These are phyloP conservation scores for Dactylonectria macrodidyma DNA, from an alignment of 2,329 filamentous ascomycete species.

Conservation along the genomic window DNA sequence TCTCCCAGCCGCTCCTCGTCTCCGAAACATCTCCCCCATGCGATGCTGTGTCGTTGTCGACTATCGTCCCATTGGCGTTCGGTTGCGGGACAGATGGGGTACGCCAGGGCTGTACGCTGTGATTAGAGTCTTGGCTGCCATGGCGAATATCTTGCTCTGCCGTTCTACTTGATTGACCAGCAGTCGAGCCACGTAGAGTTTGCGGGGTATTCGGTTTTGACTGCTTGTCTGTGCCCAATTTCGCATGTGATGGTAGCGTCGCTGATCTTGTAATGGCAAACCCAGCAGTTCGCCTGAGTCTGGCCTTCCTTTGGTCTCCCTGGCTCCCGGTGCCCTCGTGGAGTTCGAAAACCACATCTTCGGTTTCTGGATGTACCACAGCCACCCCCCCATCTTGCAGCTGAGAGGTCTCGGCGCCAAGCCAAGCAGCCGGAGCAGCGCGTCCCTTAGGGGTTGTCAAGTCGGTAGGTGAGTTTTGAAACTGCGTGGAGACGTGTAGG, in stretches of 20 bases:
- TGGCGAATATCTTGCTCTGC: slow-evolving; percentile 27
- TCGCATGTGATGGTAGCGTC: slow-evolving; percentile 50
- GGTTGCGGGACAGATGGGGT: slow-evolving; percentile 56
- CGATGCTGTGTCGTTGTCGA: slow-evolving; percentile 18
- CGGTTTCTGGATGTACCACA: slow-evolving; percentile 27
- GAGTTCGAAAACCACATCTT: slow-evolving; percentile 41
- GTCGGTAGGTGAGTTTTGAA: background rate
- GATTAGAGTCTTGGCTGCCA: slow-evolving; percentile 65
- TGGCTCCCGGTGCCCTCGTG: slow-evolving; percentile 51
- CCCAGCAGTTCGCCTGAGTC: slow-evolving; percentile 49
- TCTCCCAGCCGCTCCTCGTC: slow-evolving; percentile 43
- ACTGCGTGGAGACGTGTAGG: background rate
- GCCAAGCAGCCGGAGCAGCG: background rate
- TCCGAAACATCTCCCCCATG: slow-evolving; percentile 28
- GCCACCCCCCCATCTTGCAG: slow-evolving; percentile 15
- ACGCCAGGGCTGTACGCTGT: slow-evolving; percentile 68
- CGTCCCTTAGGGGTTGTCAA: background rate
- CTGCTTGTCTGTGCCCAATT: slow-evolving; percentile 41
- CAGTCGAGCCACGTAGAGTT: slow-evolving; percentile 47
- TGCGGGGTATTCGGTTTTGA: slow-evolving; percentile 11
- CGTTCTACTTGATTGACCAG: slow-evolving; percentile 11
- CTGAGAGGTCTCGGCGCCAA: background rate
- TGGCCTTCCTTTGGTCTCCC: slow-evolving; percentile 48
- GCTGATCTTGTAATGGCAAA: slow-evolving; percentile 49
- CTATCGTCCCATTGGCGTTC: slow-evolving; percentile 1